Evolutionary conservation across 129 eudicot species (phyloP).

Genomic region (carrot (Daucus carota)): DH1_v3.0 NC_030383.2:7743001-7743500

Average conservation of each 20-base stretch:
- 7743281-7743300: conserved; percentile 26
- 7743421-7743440: neutral
- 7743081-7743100: too few relatives aligned
- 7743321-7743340: conserved; percentile 86
- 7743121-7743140: too few relatives aligned
- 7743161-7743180: too few relatives aligned
- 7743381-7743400: conserved; percentile 44
- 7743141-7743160: too few relatives aligned
- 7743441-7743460: neutral
- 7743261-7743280: conserved; percentile 27
- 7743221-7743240: conserved; percentile 38
- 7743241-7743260: conserved; percentile 24
- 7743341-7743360: conserved; percentile 82
- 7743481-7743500: neutral
- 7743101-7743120: too few relatives aligned
- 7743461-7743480: neutral
- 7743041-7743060: too few relatives aligned
- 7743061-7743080: too few relatives aligned
- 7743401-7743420: too few relatives aligned
- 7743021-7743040: too few relatives aligned
- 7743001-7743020: too few relatives aligned
- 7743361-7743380: conserved; percentile 85
- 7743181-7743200: too few relatives aligned
- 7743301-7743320: conserved; percentile 82
- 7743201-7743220: too few relatives aligned